Evolutionary conservation across 495 filamentous ascomycete genomes (phyloP).

Genomic region (Penicillium diatomitis): DNA sequence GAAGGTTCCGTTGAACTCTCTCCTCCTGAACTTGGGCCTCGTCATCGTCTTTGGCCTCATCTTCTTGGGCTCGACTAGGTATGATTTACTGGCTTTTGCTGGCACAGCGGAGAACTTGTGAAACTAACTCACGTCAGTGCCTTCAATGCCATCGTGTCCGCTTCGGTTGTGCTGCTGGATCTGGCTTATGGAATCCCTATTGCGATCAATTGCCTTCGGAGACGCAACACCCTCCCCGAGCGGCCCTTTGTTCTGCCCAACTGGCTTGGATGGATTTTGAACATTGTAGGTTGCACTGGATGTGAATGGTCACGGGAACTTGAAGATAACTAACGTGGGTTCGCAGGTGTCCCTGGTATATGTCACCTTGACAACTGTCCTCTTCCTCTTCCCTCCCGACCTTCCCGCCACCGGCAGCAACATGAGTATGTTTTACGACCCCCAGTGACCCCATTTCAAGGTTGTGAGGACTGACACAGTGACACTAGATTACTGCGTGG

Average conservation of each 20-base stretch:
- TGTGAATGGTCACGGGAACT: background rate
- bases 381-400: conserved; percentile 68
- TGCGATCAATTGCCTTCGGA: conserved; percentile 54
- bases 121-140: conserved; percentile 20
- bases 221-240: conserved; percentile 54
- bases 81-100: background rate
- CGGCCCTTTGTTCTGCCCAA: conserved; percentile 53
- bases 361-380: conserved; percentile 57
- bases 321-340: background rate
- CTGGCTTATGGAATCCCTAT: conserved; percentile 68
- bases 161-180: conserved; percentile 61
- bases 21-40: conserved; percentile 53
- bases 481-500: conserved; percentile 54
- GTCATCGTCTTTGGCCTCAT: conserved; percentile 64
- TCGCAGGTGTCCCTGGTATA: conserved; percentile 53
- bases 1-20: conserved; percentile 59
- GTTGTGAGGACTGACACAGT: conserved; percentile 4
- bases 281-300: conserved; percentile 23
- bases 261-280: conserved; percentile 44
- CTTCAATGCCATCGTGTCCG: conserved; percentile 57
- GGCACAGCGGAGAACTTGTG: background rate
- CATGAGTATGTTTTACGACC: conserved; percentile 48
- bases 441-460: background rate
- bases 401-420: conserved; percentile 57
- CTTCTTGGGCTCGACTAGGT: conserved; percentile 63